Base-by-base conservation (phyloP, 352 stramenopile genomes). In the Globisporangium sylvaticum region DNA sequence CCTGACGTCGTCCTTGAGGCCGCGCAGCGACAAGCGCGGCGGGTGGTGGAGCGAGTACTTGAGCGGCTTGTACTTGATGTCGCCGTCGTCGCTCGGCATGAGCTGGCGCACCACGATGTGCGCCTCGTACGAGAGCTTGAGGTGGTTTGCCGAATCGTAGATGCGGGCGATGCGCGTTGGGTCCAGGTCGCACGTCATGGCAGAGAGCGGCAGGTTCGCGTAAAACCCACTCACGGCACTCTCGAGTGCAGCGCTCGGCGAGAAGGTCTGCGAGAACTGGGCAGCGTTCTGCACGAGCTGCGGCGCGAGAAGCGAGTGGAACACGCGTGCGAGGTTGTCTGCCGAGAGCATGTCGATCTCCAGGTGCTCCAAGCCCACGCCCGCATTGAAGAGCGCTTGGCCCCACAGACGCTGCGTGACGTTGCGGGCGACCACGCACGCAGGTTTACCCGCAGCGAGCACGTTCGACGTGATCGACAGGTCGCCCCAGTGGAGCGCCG, bases 111-210 rank as follows among this genome's bases (percentile, higher is more conserved):
- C 75, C 15, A 88, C 82, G 48, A 87, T 32, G 25, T 84, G 69
- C 1, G 79, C 84, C 42, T 92, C 87, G 58, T 92, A 91, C 22
- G 79, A 91, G 10, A 94, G 67, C 67, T 94, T 94, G 44, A 94
- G 74, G 61, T 88, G 64, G 57, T 83, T 69, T 29, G 73, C 63
- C 1, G 75, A 72, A 60, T 91, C 79, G 64, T 92, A 92, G 12
- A 92, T 79, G 25, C 81, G 80, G 39, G 87, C 87, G 54, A 91
- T 76, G 31, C 84, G 76, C 9, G 61, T 68, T 29, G 83, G 78
- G 63, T 92, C 80, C 53, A 94, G 39, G 61, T 92, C 87, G 58
- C 87, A 94, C 31, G 67, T 78, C 87, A 94, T 94, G 1, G 77
- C 77, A 59, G 71, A 63, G 6, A 92, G 32, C 2, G 87, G 87